Evolutionary conservation across 2,329 filamentous ascomycete genomes (phyloP).

Genomic region (Tolypocladium sp.): DNA sequence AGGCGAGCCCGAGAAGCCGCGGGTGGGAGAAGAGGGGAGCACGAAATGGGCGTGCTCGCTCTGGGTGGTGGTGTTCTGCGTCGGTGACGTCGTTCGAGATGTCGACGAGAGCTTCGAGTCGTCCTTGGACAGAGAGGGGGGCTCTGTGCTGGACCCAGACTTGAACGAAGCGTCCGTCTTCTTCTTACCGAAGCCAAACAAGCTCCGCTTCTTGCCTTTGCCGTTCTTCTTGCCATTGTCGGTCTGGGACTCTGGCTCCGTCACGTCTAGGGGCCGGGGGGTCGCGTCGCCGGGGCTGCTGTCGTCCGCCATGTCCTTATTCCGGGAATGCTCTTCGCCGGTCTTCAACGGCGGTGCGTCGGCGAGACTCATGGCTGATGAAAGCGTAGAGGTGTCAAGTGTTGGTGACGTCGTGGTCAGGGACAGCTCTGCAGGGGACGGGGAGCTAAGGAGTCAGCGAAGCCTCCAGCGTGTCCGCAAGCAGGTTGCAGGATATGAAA

Average conservation of each 20-base stretch:
- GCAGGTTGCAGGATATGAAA: neutral
- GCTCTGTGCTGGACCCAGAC: conserved; percentile 21
- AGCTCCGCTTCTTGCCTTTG: conserved; percentile 43
- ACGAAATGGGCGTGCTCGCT: conserved; percentile 31
- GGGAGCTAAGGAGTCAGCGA: neutral
- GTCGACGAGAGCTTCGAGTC: conserved; percentile 27
- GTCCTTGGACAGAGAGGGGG: conserved; percentile 22
- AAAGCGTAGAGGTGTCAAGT: neutral
- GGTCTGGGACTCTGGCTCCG: conserved; percentile 15
- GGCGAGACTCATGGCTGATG: conserved; percentile 19
- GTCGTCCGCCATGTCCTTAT: conserved; percentile 14
- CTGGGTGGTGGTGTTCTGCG: conserved; percentile 13
- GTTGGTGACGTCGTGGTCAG: neutral
- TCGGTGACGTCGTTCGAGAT: conserved; percentile 28
- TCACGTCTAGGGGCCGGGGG: conserved; percentile 17
- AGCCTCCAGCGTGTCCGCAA: neutral
- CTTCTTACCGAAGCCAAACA: conserved; percentile 57
- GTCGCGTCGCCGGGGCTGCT: conserved; percentile 20
- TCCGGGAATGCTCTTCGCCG: conserved; percentile 4
- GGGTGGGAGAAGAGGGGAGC: conserved; percentile 54
- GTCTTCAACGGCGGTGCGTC: conserved; percentile 13
- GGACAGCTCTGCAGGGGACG: neutral
- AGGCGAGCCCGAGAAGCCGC: conserved; percentile 61
- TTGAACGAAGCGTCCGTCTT: conserved; percentile 35
- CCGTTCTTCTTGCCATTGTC: conserved; percentile 13